Percentiles rank a stretch among this genome's conserved stretches.
Conservation (phyloP, 2,329 filamentous ascomycete species). For the Phyllosticta capitalensis region DNA sequence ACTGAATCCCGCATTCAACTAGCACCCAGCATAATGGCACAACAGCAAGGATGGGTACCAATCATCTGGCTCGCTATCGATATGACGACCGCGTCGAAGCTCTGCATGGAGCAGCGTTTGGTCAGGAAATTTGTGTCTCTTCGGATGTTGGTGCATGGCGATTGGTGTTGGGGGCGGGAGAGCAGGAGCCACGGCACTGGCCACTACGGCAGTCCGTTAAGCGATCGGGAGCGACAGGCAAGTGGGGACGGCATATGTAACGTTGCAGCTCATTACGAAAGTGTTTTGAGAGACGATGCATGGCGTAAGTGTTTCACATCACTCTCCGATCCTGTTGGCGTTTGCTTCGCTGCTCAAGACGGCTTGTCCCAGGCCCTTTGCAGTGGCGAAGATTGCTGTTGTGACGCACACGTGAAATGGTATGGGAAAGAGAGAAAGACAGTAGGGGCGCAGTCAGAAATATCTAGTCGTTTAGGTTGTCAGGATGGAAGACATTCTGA, state of each 20-base stretch:
- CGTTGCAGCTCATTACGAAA: neutral
- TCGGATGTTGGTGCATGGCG: neutral
- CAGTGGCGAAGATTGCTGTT: too few species aligned
- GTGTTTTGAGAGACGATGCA: neutral
- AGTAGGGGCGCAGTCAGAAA: too few species aligned
- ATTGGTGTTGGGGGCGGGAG: neutral
- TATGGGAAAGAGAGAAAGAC: too few species aligned
- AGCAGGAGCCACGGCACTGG: neutral
- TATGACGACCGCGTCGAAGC: neutral
- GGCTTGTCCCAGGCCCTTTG: too few species aligned
- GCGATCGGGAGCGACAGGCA: neutral
- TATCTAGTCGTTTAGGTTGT: too few species aligned
- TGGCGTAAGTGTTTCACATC: neutral
- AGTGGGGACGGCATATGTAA: neutral
- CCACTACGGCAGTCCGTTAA: too few species aligned
- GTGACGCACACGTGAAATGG: too few species aligned
- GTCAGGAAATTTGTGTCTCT: neutral
- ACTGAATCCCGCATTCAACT: neutral
- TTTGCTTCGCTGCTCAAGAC: neutral
- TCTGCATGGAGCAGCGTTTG: neutral
- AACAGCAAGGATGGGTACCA: neutral
- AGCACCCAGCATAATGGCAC: neutral
- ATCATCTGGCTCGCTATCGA: neutral
- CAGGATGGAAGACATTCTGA: too few species aligned
- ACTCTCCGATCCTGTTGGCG: neutral